A percentile compares a stretch with the other conserved stretches of the same genome.
Evolutionary conservation across 768 basidiomycete species (phyloP).

Genomic region (Plicaturopsis crispa): DNA sequence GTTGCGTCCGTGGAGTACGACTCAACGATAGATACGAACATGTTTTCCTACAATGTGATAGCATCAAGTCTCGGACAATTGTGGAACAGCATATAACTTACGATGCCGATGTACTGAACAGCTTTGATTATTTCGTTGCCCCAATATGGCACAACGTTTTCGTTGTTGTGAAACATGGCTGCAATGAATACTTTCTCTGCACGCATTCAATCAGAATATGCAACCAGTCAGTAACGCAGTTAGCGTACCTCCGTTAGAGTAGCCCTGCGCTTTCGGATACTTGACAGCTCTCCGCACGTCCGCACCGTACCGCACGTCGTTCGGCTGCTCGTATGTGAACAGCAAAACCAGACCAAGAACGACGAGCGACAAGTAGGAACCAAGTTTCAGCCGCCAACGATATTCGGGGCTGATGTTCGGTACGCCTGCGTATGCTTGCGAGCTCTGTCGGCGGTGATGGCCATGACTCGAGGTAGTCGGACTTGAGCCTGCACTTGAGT

Average conservation of each 20-base stretch:
- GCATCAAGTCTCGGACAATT: not conserved
- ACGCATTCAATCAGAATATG: not conserved
- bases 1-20: conserved; percentile 26
- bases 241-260: conserved; percentile 11
- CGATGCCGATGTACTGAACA: conserved; percentile 29
- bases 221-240: not conserved
- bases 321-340: conserved; percentile 15
- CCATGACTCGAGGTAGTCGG: not conserved
- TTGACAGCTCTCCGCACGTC: conserved; percentile 14
- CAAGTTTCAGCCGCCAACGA: conserved; percentile 5
- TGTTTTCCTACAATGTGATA: conserved; percentile 19
- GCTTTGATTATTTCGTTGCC: conserved; percentile 22
- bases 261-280: conserved; percentile 12
- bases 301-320: conserved; percentile 17
- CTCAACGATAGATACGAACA: conserved; percentile 35
- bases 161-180: conserved; percentile 33
- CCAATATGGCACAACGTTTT: conserved; percentile 31
- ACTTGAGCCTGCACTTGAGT: too few species aligned
- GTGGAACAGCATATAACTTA: not conserved
- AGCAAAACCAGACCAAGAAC: conserved; percentile 8
- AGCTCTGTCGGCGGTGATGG: not conserved
- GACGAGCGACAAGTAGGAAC: conserved; percentile 4
- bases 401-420: not conserved
- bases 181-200: conserved; percentile 29
- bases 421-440: not conserved